These are phyloP conservation scores for Amanita rubescens DNA, from an alignment of 768 basidiomycete genomes.

Conservation along the genomic window DNA sequence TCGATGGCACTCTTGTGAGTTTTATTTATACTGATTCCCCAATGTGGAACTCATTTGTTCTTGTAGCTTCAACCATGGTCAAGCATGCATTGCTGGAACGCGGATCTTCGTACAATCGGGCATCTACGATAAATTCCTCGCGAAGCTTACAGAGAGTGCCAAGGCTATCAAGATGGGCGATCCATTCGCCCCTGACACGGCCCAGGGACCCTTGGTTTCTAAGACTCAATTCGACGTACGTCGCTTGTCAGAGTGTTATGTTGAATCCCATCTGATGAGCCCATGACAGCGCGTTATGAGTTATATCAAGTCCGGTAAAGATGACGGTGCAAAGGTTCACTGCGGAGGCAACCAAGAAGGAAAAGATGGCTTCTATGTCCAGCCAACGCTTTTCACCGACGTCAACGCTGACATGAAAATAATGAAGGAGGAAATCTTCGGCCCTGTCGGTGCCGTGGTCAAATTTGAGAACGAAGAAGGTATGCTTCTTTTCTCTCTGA, in stretches of 20 bases:
- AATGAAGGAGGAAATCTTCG: conserved; percentile 65
- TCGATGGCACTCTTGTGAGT: conserved; percentile 68
- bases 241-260: conserved; percentile 8
- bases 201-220: conserved; percentile 72
- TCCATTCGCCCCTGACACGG: conserved; percentile 50
- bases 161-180: conserved; percentile 52
- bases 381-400: conserved; percentile 65
- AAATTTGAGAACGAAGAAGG: conserved; percentile 58
- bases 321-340: conserved; percentile 57
- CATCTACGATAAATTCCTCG: conserved; percentile 76
- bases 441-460: conserved; percentile 65
- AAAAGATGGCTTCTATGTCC: conserved; percentile 60
- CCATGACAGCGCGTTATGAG: conserved; percentile 50
- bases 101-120: conserved; percentile 76
- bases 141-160: conserved; percentile 44
- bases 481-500: neutral
- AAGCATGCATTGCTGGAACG: conserved; percentile 76
- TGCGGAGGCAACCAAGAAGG: conserved; percentile 55
- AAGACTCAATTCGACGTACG: conserved; percentile 60
- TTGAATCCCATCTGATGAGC: neutral
- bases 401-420: conserved; percentile 62
- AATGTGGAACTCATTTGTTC: neutral
- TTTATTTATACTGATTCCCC: neutral
- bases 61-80: conserved; percentile 58
- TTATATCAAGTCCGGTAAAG: conserved; percentile 69